These are phyloP conservation scores for Mortierella sp. DNA, from an alignment of 371 early-diverging fungal genomes.

Conservation along the genomic window DNA sequence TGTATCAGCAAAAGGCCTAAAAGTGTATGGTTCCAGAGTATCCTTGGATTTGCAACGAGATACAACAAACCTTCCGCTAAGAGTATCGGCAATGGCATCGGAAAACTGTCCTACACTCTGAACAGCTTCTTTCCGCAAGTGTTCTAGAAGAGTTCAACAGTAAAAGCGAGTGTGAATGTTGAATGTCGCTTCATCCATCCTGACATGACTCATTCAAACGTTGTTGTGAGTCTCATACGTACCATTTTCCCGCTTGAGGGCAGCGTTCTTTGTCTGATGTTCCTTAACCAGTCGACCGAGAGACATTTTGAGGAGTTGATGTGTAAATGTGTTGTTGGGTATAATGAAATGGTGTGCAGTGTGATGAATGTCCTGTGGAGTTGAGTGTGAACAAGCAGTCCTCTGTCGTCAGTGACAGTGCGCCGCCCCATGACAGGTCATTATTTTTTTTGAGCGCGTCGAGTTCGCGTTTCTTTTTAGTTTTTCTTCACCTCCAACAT, in stretches of 20 bases:
- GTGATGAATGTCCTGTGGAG: background rate
- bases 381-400: background rate
- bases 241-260: conserved; percentile 64
- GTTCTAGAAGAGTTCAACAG: conserved; percentile 60
- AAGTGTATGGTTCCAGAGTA: background rate
- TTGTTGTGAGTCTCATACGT: background rate
- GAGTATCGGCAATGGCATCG: conserved; percentile 69
- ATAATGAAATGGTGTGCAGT: background rate
- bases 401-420: background rate
- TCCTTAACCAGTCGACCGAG: conserved; percentile 61
- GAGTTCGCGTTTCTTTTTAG: background rate
- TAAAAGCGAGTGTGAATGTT: background rate
- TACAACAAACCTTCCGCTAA: conserved; percentile 67
- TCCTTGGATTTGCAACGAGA: background rate
- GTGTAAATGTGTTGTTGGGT: background rate
- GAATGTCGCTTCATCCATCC: background rate
- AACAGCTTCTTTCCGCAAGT: conserved; percentile 67
- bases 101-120: conserved; percentile 66
- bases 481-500: background rate
- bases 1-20: too few relatives aligned
- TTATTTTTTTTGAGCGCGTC: background rate
- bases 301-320: conserved; percentile 33
- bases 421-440: background rate
- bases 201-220: background rate
- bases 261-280: conserved; percentile 63